A percentile compares a stretch with the other conserved stretches of the same genome.
Evolutionary conservation across 139 green algal genomes (phyloP).

Genomic region (Chlamydomonas sp.): DNA sequence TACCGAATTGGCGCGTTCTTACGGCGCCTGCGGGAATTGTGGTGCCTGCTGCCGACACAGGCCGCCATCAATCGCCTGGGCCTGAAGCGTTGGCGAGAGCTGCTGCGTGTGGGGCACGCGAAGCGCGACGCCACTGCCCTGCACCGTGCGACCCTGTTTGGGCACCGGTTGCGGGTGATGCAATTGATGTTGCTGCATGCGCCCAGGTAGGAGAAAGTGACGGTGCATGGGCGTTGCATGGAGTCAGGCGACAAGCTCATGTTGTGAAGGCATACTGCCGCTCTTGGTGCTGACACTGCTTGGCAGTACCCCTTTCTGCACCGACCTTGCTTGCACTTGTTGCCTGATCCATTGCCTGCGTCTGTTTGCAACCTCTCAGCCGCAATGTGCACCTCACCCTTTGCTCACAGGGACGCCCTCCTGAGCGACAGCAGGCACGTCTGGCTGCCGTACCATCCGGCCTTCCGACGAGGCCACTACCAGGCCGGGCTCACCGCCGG

Average conservation of each 20-base stretch:
- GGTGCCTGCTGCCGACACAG: neutral
- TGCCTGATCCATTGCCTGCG: too few relatives aligned
- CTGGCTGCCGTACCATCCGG: constrained; percentile 18
- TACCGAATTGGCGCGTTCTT: too few relatives aligned
- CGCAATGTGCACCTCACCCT: too few relatives aligned
- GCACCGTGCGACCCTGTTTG: constrained; percentile 5
- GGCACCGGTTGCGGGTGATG: neutral
- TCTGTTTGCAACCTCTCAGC: too few relatives aligned
- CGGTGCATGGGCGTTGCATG: too few relatives aligned
- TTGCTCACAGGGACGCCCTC: neutral
- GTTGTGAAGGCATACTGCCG: too few relatives aligned
- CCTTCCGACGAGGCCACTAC: neutral
- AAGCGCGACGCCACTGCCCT: neutral
- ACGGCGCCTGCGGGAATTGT: too few relatives aligned
- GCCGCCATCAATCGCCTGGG: neutral
- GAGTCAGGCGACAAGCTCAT: too few relatives aligned
- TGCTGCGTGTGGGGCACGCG: neutral
- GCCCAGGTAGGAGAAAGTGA: neutral
- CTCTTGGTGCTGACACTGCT: too few relatives aligned
- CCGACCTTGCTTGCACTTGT: too few relatives aligned
- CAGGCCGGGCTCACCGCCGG: neutral
- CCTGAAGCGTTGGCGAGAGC: neutral
- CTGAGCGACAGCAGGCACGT: neutral
- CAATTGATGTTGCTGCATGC: neutral
- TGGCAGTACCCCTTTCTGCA: too few relatives aligned